Evolutionary conservation across 2,329 filamentous ascomycete species (phyloP).

Genomic region (Colletotrichum sp.): DNA sequence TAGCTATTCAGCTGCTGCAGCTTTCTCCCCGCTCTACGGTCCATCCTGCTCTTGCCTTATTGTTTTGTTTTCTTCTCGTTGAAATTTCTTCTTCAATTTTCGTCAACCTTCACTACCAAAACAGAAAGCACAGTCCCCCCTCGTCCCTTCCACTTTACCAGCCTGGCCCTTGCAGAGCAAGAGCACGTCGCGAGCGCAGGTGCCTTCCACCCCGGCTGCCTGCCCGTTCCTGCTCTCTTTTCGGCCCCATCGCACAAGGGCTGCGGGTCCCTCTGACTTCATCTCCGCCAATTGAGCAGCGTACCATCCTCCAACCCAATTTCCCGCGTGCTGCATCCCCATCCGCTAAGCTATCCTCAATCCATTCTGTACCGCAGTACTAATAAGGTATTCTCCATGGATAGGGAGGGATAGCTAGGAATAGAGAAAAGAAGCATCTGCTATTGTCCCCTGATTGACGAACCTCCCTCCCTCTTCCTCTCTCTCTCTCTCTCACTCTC

Average conservation of each 20-base stretch:
- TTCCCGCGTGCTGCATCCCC: conserved; percentile 7
- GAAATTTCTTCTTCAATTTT: not conserved
- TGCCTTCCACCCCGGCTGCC: not conserved
- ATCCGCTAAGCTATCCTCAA: not conserved
- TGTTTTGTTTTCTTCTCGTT: not conserved
- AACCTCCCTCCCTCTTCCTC: not conserved
- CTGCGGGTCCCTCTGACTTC: conserved; percentile 7
- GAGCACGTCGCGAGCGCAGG: not conserved
- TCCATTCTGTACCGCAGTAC: not conserved
- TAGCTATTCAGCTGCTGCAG: not conserved
- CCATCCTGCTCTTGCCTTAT: not conserved
- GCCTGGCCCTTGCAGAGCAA: not conserved
- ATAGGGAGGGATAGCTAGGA: not conserved
- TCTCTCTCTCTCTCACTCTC: not conserved
- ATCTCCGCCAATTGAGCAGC: conserved; percentile 15
- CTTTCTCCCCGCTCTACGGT: not conserved
- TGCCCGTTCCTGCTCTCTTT: conserved; percentile 3
- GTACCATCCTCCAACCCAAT: conserved; percentile 8
- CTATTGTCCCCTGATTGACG: not conserved
- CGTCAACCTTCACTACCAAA: not conserved
- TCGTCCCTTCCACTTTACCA: not conserved
- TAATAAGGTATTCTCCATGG: not conserved
- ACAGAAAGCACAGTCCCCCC: not conserved
- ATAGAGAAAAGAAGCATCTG: not conserved
- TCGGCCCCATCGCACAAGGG: not conserved